Percentiles rank a stretch among this genome's conserved stretches.
Evolutionary conservation across 768 basidiomycete species (phyloP).

Genomic region (Hydnum rufescens): DNA sequence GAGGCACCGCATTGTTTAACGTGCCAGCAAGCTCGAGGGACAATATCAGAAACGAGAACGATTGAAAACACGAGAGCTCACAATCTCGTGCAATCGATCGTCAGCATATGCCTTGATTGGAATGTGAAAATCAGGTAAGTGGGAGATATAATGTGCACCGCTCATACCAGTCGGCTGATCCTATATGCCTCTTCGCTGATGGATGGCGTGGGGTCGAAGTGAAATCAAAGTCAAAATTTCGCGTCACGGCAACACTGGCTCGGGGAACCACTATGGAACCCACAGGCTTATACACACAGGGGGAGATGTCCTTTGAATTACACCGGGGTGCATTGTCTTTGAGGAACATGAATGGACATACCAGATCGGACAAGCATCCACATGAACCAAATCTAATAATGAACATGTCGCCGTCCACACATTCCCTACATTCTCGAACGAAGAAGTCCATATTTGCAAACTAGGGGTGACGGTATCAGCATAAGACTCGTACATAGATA

Average conservation of each 20-base stretch:
- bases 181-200: constrained; percentile 34
- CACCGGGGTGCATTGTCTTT: constrained; percentile 47
- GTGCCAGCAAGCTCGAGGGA: no score
- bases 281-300: constrained; percentile 23
- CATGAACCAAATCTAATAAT: constrained; percentile 25
- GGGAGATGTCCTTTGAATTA: constrained; percentile 42
- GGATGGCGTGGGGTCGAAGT: constrained; percentile 16
- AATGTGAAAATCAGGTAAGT: not conserved
- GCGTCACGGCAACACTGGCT: constrained; percentile 42
- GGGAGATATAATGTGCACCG: not conserved
- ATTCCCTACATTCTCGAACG: constrained; percentile 60
- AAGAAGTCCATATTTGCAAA: constrained; percentile 68
- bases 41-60: no score
- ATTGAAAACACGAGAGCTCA: no score
- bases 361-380: not conserved
- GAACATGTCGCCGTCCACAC: constrained; percentile 39
- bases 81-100: no score
- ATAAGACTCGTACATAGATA: not conserved
- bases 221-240: constrained; percentile 68
- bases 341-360: not conserved
- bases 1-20: no score
- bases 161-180: constrained; percentile 42
- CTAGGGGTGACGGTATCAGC: not conserved
- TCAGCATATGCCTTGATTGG: no score
- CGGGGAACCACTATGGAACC: constrained; percentile 56